A percentile compares a stretch with the other conserved stretches of the same genome.
phyloP scores from a whole-genome alignment of 2,329 filamentous ascomycete species.

The Fusarium agapanthi region DNA sequence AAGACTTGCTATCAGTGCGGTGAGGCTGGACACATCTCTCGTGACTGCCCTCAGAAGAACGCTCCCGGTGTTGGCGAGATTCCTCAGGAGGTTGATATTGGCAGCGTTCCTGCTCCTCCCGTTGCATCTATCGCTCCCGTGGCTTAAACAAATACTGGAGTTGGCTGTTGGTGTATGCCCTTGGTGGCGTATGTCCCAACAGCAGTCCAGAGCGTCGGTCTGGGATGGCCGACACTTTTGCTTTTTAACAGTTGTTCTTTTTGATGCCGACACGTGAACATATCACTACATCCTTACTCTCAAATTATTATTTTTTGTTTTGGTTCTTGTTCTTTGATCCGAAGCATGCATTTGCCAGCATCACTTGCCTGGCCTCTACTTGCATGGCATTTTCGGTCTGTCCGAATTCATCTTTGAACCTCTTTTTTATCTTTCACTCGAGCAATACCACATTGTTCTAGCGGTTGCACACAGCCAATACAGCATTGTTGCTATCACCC shows the following conservation, averaged over 20 bases:
- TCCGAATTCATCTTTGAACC: slow-evolving; percentile 41
- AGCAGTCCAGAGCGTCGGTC: slow-evolving; percentile 9
- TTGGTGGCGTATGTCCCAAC: slow-evolving; percentile 9
- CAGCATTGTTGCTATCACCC: neutral
- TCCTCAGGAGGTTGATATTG: slow-evolving; percentile 53
- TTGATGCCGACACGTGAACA: slow-evolving; percentile 45
- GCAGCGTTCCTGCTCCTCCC: slow-evolving; percentile 53
- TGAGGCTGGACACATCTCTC: slow-evolving; percentile 93
- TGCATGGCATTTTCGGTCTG: slow-evolving; percentile 44
- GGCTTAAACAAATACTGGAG: slow-evolving; percentile 43
- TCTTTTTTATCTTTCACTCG: slow-evolving; percentile 36
- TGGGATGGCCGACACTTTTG: slow-evolving; percentile 26
- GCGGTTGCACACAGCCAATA: neutral
- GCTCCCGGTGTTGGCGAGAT: slow-evolving; percentile 57
- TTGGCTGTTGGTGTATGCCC: slow-evolving; percentile 17
- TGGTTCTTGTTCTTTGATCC: slow-evolving; percentile 44
- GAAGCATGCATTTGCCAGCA: slow-evolving; percentile 44
- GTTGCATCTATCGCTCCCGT: slow-evolving; percentile 57
- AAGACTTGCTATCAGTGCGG: slow-evolving; percentile 99
- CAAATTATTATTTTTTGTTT: slow-evolving; percentile 44
- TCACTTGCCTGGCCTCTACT: slow-evolving; percentile 40
- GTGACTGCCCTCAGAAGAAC: slow-evolving; percentile 85
- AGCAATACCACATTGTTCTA: slow-evolving; percentile 9
- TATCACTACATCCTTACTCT: slow-evolving; percentile 35
- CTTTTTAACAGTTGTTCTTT: slow-evolving; percentile 38